Percentiles rank a stretch among this genome's conserved stretches.
Evolutionary conservation across 1,284 basidiomycete genomes (phyloP).

Genomic region (Marasmius fiardii): DNA sequence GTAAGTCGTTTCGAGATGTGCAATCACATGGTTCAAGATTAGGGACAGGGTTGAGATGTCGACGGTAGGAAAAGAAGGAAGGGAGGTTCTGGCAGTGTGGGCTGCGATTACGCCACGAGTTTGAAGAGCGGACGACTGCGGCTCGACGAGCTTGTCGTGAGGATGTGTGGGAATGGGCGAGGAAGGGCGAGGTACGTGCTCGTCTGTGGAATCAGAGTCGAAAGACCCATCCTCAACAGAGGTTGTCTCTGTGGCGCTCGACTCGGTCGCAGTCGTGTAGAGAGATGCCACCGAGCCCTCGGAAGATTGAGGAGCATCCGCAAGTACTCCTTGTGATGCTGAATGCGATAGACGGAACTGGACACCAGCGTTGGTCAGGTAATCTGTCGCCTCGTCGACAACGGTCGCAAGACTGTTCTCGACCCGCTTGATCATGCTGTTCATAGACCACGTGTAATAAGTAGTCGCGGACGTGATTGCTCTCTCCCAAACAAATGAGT

Average conservation of each 20-base stretch:
- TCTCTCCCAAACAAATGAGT: background rate
- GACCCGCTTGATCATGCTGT: constrained; percentile 50
- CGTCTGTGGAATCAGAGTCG: too few species aligned
- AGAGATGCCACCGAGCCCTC: too few species aligned
- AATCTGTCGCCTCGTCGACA: constrained; percentile 34
- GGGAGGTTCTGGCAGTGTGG: background rate
- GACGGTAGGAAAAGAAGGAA: background rate
- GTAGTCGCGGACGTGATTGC: background rate
- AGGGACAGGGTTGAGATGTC: background rate
- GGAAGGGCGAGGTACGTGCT: too few species aligned
- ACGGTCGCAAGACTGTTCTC: constrained; percentile 45
- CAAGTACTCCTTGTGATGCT: background rate
- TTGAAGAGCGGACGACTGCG: background rate
- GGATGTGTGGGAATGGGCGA: too few species aligned
- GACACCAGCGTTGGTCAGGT: constrained; percentile 24
- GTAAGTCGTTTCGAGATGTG: constrained; percentile 22
- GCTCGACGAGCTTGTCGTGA: too few species aligned
- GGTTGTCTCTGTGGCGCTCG: too few species aligned
- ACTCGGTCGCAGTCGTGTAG: too few species aligned
- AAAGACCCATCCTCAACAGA: too few species aligned
- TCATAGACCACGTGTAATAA: constrained; percentile 53
- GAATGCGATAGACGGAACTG: background rate
- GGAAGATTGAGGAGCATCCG: background rate
- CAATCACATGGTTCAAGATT: background rate
- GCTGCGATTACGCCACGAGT: background rate